A percentile compares a stretch with the other conserved stretches of the same genome.
Conservation (phyloP, 805 yeast genomes). For the Vanderwaltozyma tropicalis region DNA sequence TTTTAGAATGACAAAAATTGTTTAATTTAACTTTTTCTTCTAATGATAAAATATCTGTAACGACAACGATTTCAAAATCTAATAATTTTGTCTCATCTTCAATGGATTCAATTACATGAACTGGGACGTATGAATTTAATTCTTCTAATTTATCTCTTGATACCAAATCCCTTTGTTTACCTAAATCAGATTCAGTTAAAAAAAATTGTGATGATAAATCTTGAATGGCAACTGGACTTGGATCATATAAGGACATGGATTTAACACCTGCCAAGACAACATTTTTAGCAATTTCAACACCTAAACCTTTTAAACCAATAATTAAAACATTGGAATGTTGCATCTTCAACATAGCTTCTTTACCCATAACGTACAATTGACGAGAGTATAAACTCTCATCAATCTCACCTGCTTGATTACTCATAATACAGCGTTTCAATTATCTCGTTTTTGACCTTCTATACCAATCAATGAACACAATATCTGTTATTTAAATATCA, state of each 20-base stretch:
- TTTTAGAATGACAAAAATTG: constrained; percentile 58
- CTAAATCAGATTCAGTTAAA: constrained; percentile 59
- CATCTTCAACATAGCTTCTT: constrained; percentile 97
- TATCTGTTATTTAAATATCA: no score
- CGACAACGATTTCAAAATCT: constrained; percentile 68
- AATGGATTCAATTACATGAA: constrained; percentile 50
- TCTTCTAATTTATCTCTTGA: constrained; percentile 64
- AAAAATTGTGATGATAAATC: constrained; percentile 91
- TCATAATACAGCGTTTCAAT: no score
- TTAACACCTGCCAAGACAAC: constrained; percentile 96
- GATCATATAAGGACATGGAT: constrained; percentile 77
- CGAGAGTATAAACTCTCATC: constrained; percentile 95
- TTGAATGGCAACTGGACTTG: constrained; percentile 48
- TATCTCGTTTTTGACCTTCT: no score
- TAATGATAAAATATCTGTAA: constrained; percentile 58
- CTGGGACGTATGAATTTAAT: constrained; percentile 84
- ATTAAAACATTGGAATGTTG: constrained; percentile 86
- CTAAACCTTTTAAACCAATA: constrained; percentile 85
- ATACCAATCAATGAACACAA: no score
- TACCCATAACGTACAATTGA: constrained; percentile 91
- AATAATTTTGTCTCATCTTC: constrained; percentile 39
- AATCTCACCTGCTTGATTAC: constrained; percentile 37
- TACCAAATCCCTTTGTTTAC: constrained; percentile 64
- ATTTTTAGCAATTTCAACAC: constrained; percentile 93
- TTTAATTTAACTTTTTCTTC: constrained; percentile 71